A percentile compares a stretch with the other conserved stretches of the same genome.
Evolutionary conservation across 116 monocot species (phyloP).

Genomic region (Posidonia oceanica): DNA sequence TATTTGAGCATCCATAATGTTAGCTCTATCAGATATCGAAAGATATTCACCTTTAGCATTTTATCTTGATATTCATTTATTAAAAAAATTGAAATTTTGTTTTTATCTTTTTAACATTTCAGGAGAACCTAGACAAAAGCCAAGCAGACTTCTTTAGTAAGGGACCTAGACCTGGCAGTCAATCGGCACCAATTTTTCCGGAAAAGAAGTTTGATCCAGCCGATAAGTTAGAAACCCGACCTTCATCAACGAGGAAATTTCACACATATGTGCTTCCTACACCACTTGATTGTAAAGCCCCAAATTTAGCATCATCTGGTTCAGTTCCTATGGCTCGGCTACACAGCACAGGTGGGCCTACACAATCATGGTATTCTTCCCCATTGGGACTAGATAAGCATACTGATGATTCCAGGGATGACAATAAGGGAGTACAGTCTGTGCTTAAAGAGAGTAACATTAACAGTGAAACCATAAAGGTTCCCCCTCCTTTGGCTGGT

Average conservation of each 20-base stretch:
- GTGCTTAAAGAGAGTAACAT: slow-evolving; percentile 41
- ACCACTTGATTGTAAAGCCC: slow-evolving; percentile 39
- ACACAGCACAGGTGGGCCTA: slow-evolving; percentile 18
- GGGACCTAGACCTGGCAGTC: slow-evolving; percentile 29
- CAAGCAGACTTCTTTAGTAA: slow-evolving; percentile 25
- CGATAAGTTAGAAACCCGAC: slow-evolving; percentile 31
- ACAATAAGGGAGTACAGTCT: slow-evolving; percentile 5
- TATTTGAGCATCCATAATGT: too few species aligned
- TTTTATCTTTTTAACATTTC: slow-evolving; percentile 13
- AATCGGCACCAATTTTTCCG: slow-evolving; percentile 66
- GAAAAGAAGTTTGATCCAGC: slow-evolving; percentile 51
- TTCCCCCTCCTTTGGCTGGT: slow-evolving; percentile 38
- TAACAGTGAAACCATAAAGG: slow-evolving; percentile 18
- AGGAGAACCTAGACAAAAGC: slow-evolving; percentile 45
- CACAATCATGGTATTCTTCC: slow-evolving; percentile 56
- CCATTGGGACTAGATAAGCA: slow-evolving; percentile 49
- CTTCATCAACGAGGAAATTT: slow-evolving; percentile 48
- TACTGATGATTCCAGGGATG: slow-evolving; percentile 19
- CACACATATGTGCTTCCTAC: slow-evolving; percentile 80
- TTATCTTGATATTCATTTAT: neutral
- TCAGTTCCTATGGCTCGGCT: slow-evolving; percentile 9
- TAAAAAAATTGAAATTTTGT: neutral
- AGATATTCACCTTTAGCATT: too few species aligned
- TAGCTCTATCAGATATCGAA: too few species aligned
- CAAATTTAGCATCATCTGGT: slow-evolving; percentile 15